Percentiles rank a stretch among this genome's conserved stretches.
Conservation (phyloP, 306 rosid genomes). For the Citrullus mucosospermus region DNA sequence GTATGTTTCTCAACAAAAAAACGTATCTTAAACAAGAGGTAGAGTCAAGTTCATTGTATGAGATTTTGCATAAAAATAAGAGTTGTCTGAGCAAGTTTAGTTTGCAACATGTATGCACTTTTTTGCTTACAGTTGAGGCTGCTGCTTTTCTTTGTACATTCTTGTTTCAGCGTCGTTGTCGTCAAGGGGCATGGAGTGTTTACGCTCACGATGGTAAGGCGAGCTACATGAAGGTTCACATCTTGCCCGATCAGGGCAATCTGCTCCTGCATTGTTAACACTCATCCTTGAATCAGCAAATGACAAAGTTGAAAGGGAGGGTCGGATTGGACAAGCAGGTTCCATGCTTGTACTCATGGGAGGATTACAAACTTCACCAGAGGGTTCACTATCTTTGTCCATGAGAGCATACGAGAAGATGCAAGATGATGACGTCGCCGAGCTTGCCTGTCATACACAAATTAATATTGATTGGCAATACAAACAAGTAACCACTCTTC, state of each 20-base stretch:
- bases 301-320: constrained; percentile 29
- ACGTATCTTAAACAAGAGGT: background rate
- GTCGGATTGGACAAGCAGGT: constrained; percentile 16
- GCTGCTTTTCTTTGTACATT: constrained; percentile 29
- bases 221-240: constrained; percentile 18
- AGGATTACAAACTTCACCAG: constrained; percentile 7
- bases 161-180: constrained; percentile 15
- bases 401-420: constrained; percentile 16
- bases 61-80: background rate
- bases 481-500: background rate
- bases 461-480: constrained; percentile 12
- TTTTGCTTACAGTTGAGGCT: constrained; percentile 33
- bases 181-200: constrained; percentile 16
- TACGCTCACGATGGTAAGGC: constrained; percentile 14
- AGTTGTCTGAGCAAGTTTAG: too few relatives aligned
- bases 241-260: constrained; percentile 23
- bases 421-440: constrained; percentile 22
- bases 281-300: constrained; percentile 27
- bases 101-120: background rate
- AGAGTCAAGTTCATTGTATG: background rate
- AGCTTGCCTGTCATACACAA: constrained; percentile 42
- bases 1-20: background rate
- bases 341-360: constrained; percentile 18
- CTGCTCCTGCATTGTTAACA: constrained; percentile 18
- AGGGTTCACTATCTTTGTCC: constrained; percentile 18